Evolutionary conservation across 2,329 filamentous ascomycete species (phyloP), one percentile per base, ranked within the genome.

Genomic region (Whalleya microplaca): DNA sequence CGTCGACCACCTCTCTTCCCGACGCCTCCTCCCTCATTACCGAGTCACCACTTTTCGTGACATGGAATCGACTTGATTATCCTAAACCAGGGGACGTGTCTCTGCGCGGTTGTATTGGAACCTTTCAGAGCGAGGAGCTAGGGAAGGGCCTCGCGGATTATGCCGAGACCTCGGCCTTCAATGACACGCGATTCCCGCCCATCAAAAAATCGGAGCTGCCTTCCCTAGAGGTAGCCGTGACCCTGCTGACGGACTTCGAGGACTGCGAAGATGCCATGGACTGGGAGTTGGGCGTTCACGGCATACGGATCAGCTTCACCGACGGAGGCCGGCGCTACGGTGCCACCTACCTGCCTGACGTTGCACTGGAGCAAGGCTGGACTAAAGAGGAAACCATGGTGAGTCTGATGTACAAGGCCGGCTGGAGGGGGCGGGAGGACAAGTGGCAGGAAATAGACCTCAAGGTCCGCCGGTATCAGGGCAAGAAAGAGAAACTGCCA

Each of bases 101-200:
- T 21, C 84, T 99, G 42, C 88, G 95, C 57, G 95, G 95, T 57
- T 99, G 95, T 79, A 98, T 99, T 71, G 95, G 95, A 65, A 99
- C 94, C 2, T 99, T 98, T 69, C 90, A 93, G 69, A 73, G 87
- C 2, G 85, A 91, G 67, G 84, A 89, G 48, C 83, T 99, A 12
- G 81, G 86, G 27, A 75, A 84, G 1, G 93, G 92, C 3, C 78
- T 99, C 43, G 79, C 85, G 50, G 86, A 85, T 58, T 98, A 97
- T 75, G 90, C 93, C 45, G 76, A 96, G 64, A 95, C 89, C 49
- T 92, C 93, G 72, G 85, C 85, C 2, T 75, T 89, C 20, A 76
- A 86, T 53, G 86, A 89, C 73, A 80, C 75, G 57, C 84, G 86
- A 47, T 89, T 89, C 76, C 69, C 74, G 10, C 83, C 85, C 53